Evolutionary conservation across 805 yeast genomes (phyloP).

Genomic region (Ogataea pini): DNA sequence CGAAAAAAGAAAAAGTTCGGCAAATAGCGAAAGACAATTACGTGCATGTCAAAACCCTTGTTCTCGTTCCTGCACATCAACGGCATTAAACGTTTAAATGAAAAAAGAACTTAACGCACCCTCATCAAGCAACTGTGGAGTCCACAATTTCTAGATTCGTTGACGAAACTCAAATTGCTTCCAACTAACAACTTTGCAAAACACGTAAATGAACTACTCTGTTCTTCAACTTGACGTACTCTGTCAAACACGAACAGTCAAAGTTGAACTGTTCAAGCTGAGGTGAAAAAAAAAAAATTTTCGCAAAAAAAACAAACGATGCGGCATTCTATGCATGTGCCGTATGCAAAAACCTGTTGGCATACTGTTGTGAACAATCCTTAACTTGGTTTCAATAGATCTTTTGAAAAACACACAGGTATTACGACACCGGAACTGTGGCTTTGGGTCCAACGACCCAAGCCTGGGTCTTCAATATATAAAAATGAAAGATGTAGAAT

Average conservation of each 20-base stretch:
- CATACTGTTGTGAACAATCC: slow-evolving; percentile 1
- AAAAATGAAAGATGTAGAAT: neutral
- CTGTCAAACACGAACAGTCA: neutral
- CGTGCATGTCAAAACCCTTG: neutral
- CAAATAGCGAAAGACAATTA: neutral
- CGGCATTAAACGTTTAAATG: neutral
- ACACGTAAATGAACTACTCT: too few relatives aligned
- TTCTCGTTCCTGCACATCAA: neutral
- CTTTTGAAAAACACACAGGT: neutral
- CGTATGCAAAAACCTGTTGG: neutral
- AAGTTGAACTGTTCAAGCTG: neutral
- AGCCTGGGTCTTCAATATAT: neutral
- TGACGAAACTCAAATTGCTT: too few relatives aligned
- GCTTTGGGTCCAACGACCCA: neutral
- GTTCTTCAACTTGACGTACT: too few relatives aligned
- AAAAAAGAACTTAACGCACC: too few relatives aligned
- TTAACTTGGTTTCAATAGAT: neutral
- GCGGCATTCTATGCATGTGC: slow-evolving; percentile 5
- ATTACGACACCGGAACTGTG: slow-evolving; percentile 2
- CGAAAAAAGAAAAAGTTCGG: neutral
- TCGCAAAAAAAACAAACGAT: too few relatives aligned
- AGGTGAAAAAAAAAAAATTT: too few relatives aligned
- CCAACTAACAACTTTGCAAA: too few relatives aligned
- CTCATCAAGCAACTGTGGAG: too few relatives aligned
- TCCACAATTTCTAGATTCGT: too few relatives aligned